These are phyloP conservation scores for Modicella reniformis DNA, from an alignment of 371 early-diverging fungal genomes.

Conservation along the genomic window DNA sequence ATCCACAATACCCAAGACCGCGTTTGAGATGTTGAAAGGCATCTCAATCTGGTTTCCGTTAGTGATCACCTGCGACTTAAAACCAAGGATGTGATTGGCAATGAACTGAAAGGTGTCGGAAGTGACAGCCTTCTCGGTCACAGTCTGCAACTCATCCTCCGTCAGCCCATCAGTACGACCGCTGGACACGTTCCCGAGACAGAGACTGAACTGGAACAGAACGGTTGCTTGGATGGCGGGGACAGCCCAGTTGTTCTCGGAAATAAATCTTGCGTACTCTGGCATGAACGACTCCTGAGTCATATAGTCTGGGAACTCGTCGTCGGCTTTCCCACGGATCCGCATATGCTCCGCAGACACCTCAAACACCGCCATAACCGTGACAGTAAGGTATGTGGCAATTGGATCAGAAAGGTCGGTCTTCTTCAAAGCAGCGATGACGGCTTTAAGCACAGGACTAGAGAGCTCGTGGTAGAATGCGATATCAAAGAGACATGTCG, in stretches of 20 bases:
- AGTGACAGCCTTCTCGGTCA: constrained; percentile 66
- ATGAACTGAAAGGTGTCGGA: constrained; percentile 76
- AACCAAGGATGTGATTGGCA: constrained; percentile 72
- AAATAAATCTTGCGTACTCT: constrained; percentile 42
- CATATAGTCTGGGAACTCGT: constrained; percentile 41
- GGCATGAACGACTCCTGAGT: constrained; percentile 33
- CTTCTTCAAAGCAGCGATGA: constrained; percentile 36
- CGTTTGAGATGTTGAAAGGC: constrained; percentile 55
- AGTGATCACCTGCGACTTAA: constrained; percentile 53
- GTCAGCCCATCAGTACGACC: constrained; percentile 59
- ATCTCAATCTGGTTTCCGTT: constrained; percentile 50
- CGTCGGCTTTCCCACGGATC: constrained; percentile 38
- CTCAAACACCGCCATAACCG: constrained; percentile 48
- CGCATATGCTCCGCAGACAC: constrained; percentile 41
- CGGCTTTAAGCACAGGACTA: constrained; percentile 31
- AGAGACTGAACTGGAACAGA: constrained; percentile 77
- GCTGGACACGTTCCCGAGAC: constrained; percentile 60
- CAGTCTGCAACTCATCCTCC: constrained; percentile 67
- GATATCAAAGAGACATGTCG: constrained; percentile 65
- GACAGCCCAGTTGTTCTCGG: constrained; percentile 57
- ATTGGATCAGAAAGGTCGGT: constrained; percentile 44
- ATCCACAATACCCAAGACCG: constrained; percentile 52
- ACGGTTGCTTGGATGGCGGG: constrained; percentile 71
- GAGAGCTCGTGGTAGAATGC: constrained; percentile 62
- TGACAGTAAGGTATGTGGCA: constrained; percentile 47